A percentile compares a stretch with the other conserved stretches of the same genome.
Evolutionary conservation across 1,139 yeast genomes (phyloP).

Genomic region (Hemisphaericaspora subhashii): DNA sequence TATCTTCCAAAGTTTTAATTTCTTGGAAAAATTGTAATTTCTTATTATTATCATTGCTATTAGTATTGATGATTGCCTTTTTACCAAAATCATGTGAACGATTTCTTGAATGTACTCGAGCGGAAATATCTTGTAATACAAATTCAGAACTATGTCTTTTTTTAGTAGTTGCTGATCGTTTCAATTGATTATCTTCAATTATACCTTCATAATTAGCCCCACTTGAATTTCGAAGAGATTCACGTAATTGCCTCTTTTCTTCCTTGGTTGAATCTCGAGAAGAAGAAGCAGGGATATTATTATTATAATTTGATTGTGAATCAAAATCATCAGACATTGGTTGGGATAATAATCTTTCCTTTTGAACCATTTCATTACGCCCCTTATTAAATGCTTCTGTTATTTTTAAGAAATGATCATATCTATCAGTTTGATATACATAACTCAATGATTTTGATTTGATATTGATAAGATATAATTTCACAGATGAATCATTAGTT

Average conservation of each 20-base stretch:
- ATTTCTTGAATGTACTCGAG: constrained; percentile 56
- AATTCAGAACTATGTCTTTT: constrained; percentile 40
- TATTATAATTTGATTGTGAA: background rate
- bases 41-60: constrained; percentile 13
- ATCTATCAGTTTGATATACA: constrained; percentile 65
- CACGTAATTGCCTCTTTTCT: constrained; percentile 43
- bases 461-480: constrained; percentile 46
- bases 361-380: constrained; percentile 55
- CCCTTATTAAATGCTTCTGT: constrained; percentile 64
- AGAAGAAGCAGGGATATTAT: constrained; percentile 7
- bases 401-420: constrained; percentile 58
- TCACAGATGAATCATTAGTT: constrained; percentile 21
- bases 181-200: constrained; percentile 22
- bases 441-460: constrained; percentile 50
- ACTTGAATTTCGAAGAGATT: constrained; percentile 42
- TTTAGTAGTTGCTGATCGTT: constrained; percentile 17
- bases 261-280: constrained; percentile 24
- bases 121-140: constrained; percentile 52
- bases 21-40: constrained; percentile 38
- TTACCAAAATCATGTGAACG: constrained; percentile 48
- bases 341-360: constrained; percentile 42
- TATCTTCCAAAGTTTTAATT: constrained; percentile 58
- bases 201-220: constrained; percentile 22
- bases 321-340: constrained; percentile 19
- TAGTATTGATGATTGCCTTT: constrained; percentile 1